These are phyloP conservation scores for Fusarium siculi DNA, from an alignment of 2,329 filamentous ascomycete species.

Conservation along the genomic window DNA sequence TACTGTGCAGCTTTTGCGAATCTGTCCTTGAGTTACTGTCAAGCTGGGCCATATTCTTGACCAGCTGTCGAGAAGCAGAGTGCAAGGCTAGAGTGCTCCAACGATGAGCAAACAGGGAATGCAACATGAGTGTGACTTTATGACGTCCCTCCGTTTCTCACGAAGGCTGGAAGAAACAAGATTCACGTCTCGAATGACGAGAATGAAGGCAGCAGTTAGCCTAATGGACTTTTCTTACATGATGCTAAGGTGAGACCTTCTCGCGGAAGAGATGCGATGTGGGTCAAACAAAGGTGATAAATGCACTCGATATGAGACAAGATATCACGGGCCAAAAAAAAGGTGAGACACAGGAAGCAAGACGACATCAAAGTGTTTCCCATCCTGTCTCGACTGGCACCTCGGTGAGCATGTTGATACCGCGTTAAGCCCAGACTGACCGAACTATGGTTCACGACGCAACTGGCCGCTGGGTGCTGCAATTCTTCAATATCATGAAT, in stretches of 20 bases:
- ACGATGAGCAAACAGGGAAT: not conserved
- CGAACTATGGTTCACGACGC: not conserved
- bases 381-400: slow-evolving; percentile 4
- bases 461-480: not conserved
- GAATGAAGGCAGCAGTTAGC: not conserved
- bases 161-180: slow-evolving; percentile 17
- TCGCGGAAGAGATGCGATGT: slow-evolving; percentile 29
- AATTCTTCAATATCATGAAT: not conserved
- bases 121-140: not conserved
- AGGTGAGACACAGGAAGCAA: slow-evolving; percentile 30
- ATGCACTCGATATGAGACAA: slow-evolving; percentile 33
- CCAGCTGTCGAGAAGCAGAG: not conserved
- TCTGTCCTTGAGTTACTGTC: not conserved
- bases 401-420: slow-evolving; percentile 19
- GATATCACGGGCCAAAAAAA: slow-evolving; percentile 33
- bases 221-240: slow-evolving; percentile 8
- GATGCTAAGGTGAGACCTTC: slow-evolving; percentile 25
- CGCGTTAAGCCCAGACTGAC: slow-evolving; percentile 7
- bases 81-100: not conserved
- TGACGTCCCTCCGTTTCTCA: slow-evolving; percentile 13
- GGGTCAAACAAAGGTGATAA: slow-evolving; percentile 29
- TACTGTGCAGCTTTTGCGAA: not conserved
- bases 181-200: not conserved
- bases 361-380: slow-evolving; percentile 16
- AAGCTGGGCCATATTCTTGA: not conserved